phyloP scores from a whole-genome alignment of 192 early-diverging fungal species.

The Pilobolus umbonatus region DNA sequence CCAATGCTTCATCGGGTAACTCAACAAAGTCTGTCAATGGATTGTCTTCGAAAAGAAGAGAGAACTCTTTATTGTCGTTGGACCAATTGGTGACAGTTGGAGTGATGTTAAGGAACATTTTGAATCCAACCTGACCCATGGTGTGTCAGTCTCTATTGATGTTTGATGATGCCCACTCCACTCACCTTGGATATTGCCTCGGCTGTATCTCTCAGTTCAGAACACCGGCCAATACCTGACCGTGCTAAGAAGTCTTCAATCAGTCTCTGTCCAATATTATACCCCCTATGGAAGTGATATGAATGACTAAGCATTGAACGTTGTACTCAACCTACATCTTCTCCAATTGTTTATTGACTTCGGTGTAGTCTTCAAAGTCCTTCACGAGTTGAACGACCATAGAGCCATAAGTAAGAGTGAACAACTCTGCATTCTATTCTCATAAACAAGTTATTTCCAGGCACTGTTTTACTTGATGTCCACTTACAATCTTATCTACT shows the following conservation, averaged over 20 bases:
- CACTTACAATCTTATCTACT: constrained; percentile 89
- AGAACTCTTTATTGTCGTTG: constrained; percentile 82
- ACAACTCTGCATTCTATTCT: constrained; percentile 83
- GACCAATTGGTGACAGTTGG: constrained; percentile 82
- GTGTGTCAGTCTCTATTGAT: not conserved
- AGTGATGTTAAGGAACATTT: constrained; percentile 89
- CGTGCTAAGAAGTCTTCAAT: constrained; percentile 97
- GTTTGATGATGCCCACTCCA: not conserved
- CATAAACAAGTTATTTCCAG: not conserved
- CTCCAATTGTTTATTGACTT: constrained; percentile 95
- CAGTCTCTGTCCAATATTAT: constrained; percentile 92
- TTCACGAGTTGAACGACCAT: constrained; percentile 91
- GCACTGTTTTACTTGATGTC: not conserved
- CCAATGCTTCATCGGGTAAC: constrained; percentile 73
- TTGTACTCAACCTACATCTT: constrained; percentile 69
- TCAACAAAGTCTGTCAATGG: constrained; percentile 98
- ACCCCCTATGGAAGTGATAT: constrained; percentile 62
- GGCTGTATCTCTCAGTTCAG: constrained; percentile 86
- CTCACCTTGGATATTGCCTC: constrained; percentile 90
- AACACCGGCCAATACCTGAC: constrained; percentile 72
- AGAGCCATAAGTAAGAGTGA: constrained; percentile 96
- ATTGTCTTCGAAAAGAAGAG: constrained; percentile 92
- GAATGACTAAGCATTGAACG: not conserved
- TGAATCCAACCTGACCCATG: constrained; percentile 76
- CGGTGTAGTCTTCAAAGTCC: constrained; percentile 87